Evolutionary conservation across 345 rosid genomes (phyloP), one percentile per base, ranked within the genome.

Genomic region (Nephelium lappaceum): DNA sequence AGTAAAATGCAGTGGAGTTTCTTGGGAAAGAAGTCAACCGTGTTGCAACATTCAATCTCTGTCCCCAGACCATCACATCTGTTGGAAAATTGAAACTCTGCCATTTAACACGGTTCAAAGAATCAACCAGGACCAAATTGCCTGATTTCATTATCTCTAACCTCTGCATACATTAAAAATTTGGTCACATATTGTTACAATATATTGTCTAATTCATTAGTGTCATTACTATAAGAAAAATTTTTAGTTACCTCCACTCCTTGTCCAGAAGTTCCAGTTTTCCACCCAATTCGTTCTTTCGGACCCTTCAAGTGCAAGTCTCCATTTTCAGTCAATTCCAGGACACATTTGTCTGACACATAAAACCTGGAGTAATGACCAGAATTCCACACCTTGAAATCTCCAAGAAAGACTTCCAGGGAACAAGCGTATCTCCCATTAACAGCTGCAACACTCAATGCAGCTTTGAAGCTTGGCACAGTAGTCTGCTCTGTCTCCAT

Each of bases 71-170:
- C 85, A 95, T 92, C 60, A 91, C 89, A 72, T 95, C 93, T 0
- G 96, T 93, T 16, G 99, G 99, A 74, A 95, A 95, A 74, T 95
- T 93, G 87, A 93, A 95, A 78, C 95, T 95, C 86, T 95, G 98
- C 99, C 99, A 95, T 78, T 92, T 95, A 71, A 85, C 83, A 42
- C 58, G n/a, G 84, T 86, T 81, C 77, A 78, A 27, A 18, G 84
- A 84, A 80, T 95, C 98, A 12, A 86, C 78, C 45, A 95, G 86
- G 11, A 86, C 98, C 23, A 95, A 80, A 83, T 95, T 93, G 12
- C 98, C 98, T 6, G 90, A 85, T 78, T 72, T 81, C 57, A 85
- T 81, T 76, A 95, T 87, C 87, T 85, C 83, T 74, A 95, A n/a
- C 75, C 89, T 93, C 98, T 95, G 93, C 88, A 88, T 58, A 57